Evolutionary conservation across 2,329 filamentous ascomycete species (phyloP), one percentile per base, ranked within the genome.

Genomic region (Pezicula rhizophila): DNA sequence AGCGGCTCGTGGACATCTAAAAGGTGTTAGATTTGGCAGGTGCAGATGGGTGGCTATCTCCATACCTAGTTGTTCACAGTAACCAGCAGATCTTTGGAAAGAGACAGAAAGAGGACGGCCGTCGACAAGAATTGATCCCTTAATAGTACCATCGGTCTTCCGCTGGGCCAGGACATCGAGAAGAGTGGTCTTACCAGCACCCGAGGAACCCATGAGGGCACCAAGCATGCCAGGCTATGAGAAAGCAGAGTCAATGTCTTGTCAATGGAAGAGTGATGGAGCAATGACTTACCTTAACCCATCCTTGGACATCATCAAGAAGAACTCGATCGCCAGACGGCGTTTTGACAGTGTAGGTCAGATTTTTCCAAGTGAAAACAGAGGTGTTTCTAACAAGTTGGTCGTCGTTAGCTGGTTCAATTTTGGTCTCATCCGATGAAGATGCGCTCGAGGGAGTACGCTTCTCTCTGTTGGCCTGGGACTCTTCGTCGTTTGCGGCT

Each of bases 101-200:
- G 85, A 89, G 38, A 78, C 75, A 54, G 93, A 87, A 26, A 88
- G 81, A 23, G 81, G 84, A 20, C 74, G 76, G 23, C 79, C 79
- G 51, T 82, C 77, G 8, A 83, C 77, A 8, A 79, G 67, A 82
- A 95, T 92, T 57, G 92, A 86, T 44, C 91, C 91, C 5, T 79
- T 80, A 45, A 96, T 89, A 10, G 95, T 85, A 67, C 91, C 91
- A 80, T 91, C 92, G 0, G 87, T 90, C 65, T 87, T 79, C 14
- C 84, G 70, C 46, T 78, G 71, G 0, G 79, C 78, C 2, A 83
- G 64, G 2, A 75, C 74, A 60, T 82, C 76, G 5, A 82, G 68
- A 1, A 82, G 63, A 0, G 79, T 82, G 0, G 79, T 82, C 60
- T 83, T 83, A n/a, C 79, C 79, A 2, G 79, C 79, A 11, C 79